Evolutionary conservation across 2,329 filamentous ascomycete genomes (phyloP).

Genomic region (Sclerotinia trifoliorum): DNA sequence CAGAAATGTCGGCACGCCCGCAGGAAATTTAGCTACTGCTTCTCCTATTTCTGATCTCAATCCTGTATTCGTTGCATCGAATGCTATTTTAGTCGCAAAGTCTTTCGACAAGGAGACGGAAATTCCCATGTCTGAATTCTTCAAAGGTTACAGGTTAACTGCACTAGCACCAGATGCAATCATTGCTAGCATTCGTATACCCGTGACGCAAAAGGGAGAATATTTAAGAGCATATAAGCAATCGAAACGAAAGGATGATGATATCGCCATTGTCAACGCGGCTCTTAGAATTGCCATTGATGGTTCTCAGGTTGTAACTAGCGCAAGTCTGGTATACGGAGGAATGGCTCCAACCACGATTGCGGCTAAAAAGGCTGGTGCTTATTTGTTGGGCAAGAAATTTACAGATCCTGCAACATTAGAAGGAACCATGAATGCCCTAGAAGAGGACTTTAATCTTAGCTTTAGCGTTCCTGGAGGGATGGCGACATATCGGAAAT

Average conservation of each 20-base stretch:
- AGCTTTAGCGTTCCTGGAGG: constrained; percentile 89
- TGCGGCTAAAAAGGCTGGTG: constrained; percentile 75
- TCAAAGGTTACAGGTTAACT: constrained; percentile 85
- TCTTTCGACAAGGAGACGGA: constrained; percentile 71
- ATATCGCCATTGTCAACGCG: constrained; percentile 95
- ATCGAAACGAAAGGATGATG: constrained; percentile 94
- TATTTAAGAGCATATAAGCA: constrained; percentile 92
- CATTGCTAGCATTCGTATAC: constrained; percentile 84
- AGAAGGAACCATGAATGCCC: constrained; percentile 82
- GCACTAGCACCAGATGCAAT: constrained; percentile 78
- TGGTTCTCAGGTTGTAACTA: constrained; percentile 66
- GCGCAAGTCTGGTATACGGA: constrained; percentile 82
- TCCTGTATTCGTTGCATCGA: constrained; percentile 85
- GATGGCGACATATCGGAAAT: constrained; percentile 95
- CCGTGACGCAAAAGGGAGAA: constrained; percentile 74
- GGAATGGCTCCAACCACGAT: constrained; percentile 93
- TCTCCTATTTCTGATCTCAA: constrained; percentile 97
- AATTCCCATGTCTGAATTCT: constrained; percentile 91
- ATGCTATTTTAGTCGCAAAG: constrained; percentile 77
- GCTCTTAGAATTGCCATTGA: constrained; percentile 74
- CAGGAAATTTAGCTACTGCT: constrained; percentile 89
- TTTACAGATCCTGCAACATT: constrained; percentile 80
- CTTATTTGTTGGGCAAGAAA: constrained; percentile 72
- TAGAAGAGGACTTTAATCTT: constrained; percentile 88
- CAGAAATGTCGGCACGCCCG: constrained; percentile 94